These are phyloP conservation scores for Stephania japonica DNA, from an alignment of 164 flowering plant genomes.

Conservation along the genomic window DNA sequence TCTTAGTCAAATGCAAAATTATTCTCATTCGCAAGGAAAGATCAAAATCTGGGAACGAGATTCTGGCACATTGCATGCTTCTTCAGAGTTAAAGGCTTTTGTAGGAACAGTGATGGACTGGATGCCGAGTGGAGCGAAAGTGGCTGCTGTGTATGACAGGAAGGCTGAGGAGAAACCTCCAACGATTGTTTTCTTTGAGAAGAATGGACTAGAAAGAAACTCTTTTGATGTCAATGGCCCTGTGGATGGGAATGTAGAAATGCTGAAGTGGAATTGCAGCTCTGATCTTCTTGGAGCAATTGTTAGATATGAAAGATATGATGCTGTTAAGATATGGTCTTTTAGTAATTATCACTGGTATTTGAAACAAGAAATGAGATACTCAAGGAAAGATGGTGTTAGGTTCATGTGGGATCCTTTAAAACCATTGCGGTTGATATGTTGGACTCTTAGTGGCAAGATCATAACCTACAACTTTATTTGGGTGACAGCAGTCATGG, in stretches of 20 bases:
- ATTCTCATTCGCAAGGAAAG: conserved; percentile 38
- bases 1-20: conserved; percentile 27
- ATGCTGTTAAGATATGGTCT: conserved; percentile 71
- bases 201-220: conserved; percentile 87
- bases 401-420: conserved; percentile 78
- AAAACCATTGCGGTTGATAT: conserved; percentile 59
- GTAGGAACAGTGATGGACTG: conserved; percentile 68
- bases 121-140: conserved; percentile 96
- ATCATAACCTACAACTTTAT: conserved; percentile 50
- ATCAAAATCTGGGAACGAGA: conserved; percentile 91
- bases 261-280: conserved; percentile 76
- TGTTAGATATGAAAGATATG: conserved; percentile 55
- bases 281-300: conserved; percentile 86
- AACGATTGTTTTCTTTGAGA: conserved; percentile 69
- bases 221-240: conserved; percentile 54
- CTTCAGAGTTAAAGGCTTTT: conserved; percentile 64
- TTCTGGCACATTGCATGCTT: conserved; percentile 63
- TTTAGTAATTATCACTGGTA: conserved; percentile 96
- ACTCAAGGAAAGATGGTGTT: conserved; percentile 45
- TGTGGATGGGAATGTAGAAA: conserved; percentile 43
- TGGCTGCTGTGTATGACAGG: conserved; percentile 64
- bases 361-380: conserved; percentile 78
- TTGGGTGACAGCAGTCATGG: conserved; percentile 78
- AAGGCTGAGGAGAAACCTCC: conserved; percentile 51
- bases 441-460: conserved; percentile 74